Evolutionary conservation across 108 stramenopile species (phyloP), one percentile per base, ranked within the genome.

Genomic region (Nitzschia putrida): DNA sequence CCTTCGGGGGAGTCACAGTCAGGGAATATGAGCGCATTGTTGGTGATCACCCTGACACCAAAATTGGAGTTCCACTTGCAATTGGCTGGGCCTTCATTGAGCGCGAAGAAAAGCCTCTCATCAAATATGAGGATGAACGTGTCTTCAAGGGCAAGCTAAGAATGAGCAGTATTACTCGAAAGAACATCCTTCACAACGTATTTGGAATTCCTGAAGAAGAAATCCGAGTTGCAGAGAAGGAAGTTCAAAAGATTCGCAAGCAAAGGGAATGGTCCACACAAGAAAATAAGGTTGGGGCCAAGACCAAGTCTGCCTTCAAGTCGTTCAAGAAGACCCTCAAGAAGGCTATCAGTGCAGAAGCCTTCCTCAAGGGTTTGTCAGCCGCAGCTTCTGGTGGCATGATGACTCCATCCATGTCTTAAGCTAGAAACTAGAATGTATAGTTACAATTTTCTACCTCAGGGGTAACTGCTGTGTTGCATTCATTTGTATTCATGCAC

Each of bases 81-180:
- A 47, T 90, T n/a, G 84, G 81, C 11, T 87, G 86, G 84, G 75
- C 61, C 8, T 90, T 75, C 49, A 23, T 57, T 9, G 86, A 87
- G 21, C 53, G 70, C 0, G 58, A 63, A 40, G 22, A 47, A 13
- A 45, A 70, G 8, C 55, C 67, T 20, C 44, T 90, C 18, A 80
- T 85, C 5, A 61, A 72, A 21, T 90, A 84, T 54, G 89, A 90
- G 49, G 29, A 10, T 10, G 53, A 75, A n/a, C 77, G 76, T 9
- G 52, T 78, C n/a, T 66, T 53, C 22, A 71, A 69, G 53, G 55
- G 57, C 49, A 65, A 41, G 9, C 41, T 73, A 10, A 70, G 73
- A 16, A 43, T 85, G 45, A 66, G 69, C 42, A 58, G 59, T 37
- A 78, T 81, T 37, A 81, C 80, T 16, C 68, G 84, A 41, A 78